Conservation (phyloP, 768 basidiomycete genomes). For the Leccinum barrowsii region DNA sequence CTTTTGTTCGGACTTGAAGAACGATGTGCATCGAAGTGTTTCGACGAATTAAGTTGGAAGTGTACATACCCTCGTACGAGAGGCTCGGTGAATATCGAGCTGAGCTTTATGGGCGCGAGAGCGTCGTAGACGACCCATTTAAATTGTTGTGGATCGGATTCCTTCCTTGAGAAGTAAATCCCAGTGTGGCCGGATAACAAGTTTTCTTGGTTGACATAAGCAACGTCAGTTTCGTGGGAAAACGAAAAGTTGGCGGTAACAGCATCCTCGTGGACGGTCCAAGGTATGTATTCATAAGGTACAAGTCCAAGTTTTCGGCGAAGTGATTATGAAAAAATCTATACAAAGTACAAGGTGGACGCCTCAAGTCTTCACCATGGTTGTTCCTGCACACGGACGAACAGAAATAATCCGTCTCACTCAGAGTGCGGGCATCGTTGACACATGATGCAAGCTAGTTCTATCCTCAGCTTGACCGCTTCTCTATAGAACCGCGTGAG, state of each 20-base stretch:
- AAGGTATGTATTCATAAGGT: neutral
- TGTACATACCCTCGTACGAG: slow-evolving; percentile 70
- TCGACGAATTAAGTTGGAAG: neutral
- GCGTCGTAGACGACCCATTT: slow-evolving; percentile 79
- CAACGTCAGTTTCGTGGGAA: too few relatives aligned
- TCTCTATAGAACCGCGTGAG: slow-evolving; percentile 39
- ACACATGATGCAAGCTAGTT: slow-evolving; percentile 62
- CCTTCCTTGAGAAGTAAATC: too few relatives aligned
- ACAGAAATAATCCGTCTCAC: slow-evolving; percentile 61
- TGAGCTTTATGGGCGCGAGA: slow-evolving; percentile 82
- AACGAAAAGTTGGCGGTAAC: neutral
- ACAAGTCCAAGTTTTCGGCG: neutral
- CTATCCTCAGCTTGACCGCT: slow-evolving; percentile 51
- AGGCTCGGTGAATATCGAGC: slow-evolving; percentile 82
- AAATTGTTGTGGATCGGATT: neutral
- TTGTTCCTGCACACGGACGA: slow-evolving; percentile 54
- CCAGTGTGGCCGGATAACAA: neutral
- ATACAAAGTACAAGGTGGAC: neutral
- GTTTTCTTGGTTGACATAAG: neutral
- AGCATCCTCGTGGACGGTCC: neutral
- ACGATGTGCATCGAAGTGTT: neutral
- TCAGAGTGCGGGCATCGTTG: slow-evolving; percentile 49
- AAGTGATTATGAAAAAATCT: neutral
- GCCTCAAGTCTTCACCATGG: slow-evolving; percentile 46
- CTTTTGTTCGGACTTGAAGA: slow-evolving; percentile 65